Base-by-base conservation (phyloP, 2,329 filamentous ascomycete species). In the Aspergillus sp. region DNA sequence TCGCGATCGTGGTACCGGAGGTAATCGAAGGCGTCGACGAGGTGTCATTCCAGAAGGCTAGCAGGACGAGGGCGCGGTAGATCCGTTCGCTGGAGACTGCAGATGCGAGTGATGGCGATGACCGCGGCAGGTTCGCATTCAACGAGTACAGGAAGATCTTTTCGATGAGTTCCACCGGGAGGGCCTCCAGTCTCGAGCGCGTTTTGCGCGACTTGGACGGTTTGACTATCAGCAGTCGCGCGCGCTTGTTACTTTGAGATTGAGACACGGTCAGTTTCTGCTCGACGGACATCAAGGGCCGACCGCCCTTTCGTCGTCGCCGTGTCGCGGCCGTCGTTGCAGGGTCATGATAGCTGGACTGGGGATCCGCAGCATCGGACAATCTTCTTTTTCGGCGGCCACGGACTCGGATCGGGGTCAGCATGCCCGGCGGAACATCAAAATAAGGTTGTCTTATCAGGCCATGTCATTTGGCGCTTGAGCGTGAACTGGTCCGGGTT, bases 91-190 rank as follows among this genome's bases (percentile, higher is more conserved):
- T 72, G 0, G 78, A 79, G 11, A 82, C 61, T 2, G 71, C 73
- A 0, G 67, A 65, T 10, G 73, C 75, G 10, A 85, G 65, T 11
- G 69, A 61, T 0, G 69, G 71, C 0, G 82, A 84, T 5, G 75
- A 73, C 16, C 71, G 71, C 2, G 79, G 73, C 1, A 82, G 66
- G 42, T 80, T 77, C 32, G 80, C 63, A 61, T 83, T 81, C 24
- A 79, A 65, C 6, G 78, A 77, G 29, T 76, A 68, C n/a, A 81
- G 70, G 60, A 84, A 84, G 50, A 85, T 83, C 46, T 76, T 73
- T 63, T 84, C 79, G n/a, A 84, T 73, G 12, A 85, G 67, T 66
- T 85, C 82, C 3, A 75, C 67, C 0, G 83, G 83, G 0, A 85
- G 72, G 4, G 63, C 58, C 64, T 85, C 81, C 12, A 85, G 68